Percentiles rank a stretch among this genome's conserved stretches.
Conservation (phyloP, 345 rosid genomes). For the Camelina sativa region DNA sequence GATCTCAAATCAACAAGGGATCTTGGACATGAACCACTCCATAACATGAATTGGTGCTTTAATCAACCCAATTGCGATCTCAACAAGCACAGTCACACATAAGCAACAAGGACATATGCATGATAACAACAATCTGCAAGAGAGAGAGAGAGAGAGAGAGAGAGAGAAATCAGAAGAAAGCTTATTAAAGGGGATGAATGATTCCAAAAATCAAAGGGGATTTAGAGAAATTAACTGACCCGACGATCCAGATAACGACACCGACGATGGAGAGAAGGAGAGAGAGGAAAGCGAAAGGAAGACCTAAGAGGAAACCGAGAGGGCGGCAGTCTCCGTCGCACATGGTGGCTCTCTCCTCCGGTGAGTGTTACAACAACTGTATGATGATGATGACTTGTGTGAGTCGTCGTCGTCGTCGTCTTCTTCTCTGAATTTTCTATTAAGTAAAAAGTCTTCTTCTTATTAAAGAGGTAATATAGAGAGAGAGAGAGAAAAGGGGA, state of each 20-base stretch:
- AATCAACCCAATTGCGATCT: slow-evolving; percentile 73
- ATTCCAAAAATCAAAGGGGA: not conserved
- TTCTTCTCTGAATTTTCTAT: not conserved
- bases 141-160: too few species aligned
- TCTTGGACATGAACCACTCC: slow-evolving; percentile 86
- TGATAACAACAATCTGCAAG: slow-evolving; percentile 65
- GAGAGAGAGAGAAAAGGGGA: not conserved
- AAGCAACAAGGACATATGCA: slow-evolving; percentile 83
- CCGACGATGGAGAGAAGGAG: slow-evolving; percentile 78
- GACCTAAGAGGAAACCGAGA: slow-evolving; percentile 84
- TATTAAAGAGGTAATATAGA: too few species aligned
- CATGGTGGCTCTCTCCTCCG: slow-evolving; percentile 48
- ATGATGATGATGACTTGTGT: not conserved
- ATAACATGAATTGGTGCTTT: slow-evolving; percentile 87
- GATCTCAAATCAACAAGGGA: slow-evolving; percentile 62
- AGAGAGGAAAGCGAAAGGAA: slow-evolving; percentile 83
- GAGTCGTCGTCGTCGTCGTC: not conserved
- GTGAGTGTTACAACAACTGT: not conserved
- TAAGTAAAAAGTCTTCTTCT: not conserved
- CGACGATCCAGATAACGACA: slow-evolving; percentile 75
- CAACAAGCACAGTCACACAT: slow-evolving; percentile 75
- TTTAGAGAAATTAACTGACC: slow-evolving; percentile 43
- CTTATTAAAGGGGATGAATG: not conserved
- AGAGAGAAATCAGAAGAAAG: slow-evolving; percentile 6
- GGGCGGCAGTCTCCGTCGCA: slow-evolving; percentile 81